Base-by-base conservation (phyloP, 192 early-diverging fungal genomes). In the Umbelopsis ramanniana region DNA sequence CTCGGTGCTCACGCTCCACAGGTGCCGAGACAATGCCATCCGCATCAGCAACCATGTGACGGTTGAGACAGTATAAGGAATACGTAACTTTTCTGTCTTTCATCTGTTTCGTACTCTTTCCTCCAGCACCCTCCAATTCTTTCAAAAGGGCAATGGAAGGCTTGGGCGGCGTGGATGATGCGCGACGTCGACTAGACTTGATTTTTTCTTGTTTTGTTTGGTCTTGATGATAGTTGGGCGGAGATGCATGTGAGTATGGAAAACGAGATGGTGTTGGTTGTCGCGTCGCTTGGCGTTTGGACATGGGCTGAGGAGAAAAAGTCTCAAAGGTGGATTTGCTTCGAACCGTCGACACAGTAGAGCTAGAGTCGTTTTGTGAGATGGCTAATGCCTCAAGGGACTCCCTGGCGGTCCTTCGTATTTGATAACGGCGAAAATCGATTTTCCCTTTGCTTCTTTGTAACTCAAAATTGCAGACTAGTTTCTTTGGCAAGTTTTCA, bases 1-100 rank as follows among this genome's bases (percentile, higher is more conserved):
- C 73, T 8, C 77, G 72, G 67, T 79, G 72, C 68, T 79, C 77
- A 14, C 57, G 69, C n/a, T 79, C 73, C 11, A 79, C 66, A 3
- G 33, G 35, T 29, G 57, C 17, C 57, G 35, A 63, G 6, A 33
- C 8, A 3, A 50, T 33, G 10, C 70, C 50, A 22, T 74, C 53
- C 38, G 45, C 37, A 7, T 71, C 38, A 1, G 68, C 33, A 15
- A 52, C 48, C 26, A 67, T 52, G 50, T 79, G 77, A 23, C 69
- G 50, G 40, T 74, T 74, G 4, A 79, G 37, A 11, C 77, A 79
- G 17, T 79, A 72, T 24, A 79, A 63, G 21, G 69, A 70, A 52
- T 79, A 79, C 3, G 60, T 72, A 15, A 79, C 66, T 24, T 78
- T 73, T 6, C 67, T 19, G 19, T 47, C 52, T 37, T 69, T 63